Evolutionary conservation across 106 monocot genomes (phyloP).

Genomic region (Dioscorea alata): DNA sequence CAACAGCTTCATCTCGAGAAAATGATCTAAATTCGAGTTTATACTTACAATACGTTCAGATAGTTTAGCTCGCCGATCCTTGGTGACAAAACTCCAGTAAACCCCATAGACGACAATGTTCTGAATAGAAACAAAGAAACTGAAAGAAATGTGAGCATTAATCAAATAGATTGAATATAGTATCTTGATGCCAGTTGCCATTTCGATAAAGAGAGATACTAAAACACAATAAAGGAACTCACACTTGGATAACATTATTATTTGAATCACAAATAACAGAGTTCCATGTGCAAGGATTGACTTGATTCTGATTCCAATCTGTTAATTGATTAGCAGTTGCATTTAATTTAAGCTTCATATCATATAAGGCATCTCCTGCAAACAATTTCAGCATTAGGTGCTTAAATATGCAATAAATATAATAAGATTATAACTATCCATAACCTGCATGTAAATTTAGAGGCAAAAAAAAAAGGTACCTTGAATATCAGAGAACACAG

Average conservation of each 20-base stretch:
- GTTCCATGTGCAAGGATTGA: constrained; percentile 77
- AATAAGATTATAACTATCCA: not conserved
- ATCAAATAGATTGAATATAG: too few relatives aligned
- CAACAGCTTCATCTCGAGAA: too few relatives aligned
- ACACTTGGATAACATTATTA: constrained; percentile 64
- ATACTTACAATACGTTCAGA: constrained; percentile 52
- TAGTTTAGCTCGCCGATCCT: constrained; percentile 53
- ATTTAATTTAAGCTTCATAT: constrained; percentile 67
- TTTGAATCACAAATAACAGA: constrained; percentile 57
- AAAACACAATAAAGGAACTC: constrained; percentile 10
- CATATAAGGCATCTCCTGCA: constrained; percentile 71
- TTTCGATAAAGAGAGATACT: too few relatives aligned
- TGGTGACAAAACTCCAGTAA: constrained; percentile 68
- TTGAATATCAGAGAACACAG: constrained; percentile 35
- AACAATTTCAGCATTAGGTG: not conserved
- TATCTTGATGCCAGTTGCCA: not conserved
- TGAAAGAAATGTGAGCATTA: not conserved
- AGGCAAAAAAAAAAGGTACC: constrained; percentile 21
- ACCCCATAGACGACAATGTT: constrained; percentile 61
- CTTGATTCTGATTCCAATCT: constrained; percentile 79
- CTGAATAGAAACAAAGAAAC: constrained; percentile 31
- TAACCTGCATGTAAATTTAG: not conserved
- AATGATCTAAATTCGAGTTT: not conserved
- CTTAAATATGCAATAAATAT: not conserved
- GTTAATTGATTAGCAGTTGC: constrained; percentile 55